A percentile compares a stretch with the other conserved stretches of the same genome.
Evolutionary conservation across 2,329 filamentous ascomycete species (phyloP).

Genomic region (Thelonectria blattea): DNA sequence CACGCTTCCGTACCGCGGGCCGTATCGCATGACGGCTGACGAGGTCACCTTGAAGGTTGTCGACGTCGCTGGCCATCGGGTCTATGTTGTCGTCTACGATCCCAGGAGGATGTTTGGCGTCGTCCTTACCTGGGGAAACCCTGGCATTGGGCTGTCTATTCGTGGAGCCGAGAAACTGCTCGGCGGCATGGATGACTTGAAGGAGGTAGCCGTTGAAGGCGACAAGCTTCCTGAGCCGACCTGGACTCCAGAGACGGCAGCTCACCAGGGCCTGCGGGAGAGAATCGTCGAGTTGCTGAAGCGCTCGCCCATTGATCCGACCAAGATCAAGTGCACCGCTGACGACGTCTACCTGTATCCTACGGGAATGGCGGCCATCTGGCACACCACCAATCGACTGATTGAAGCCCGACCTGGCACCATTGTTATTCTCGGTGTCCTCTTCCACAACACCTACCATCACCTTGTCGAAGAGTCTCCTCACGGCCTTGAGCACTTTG

Average conservation of each 20-base stretch:
- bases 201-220: constrained; percentile 42
- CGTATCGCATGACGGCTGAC: constrained; percentile 41
- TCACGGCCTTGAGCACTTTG: constrained; percentile 55
- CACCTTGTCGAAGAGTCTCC: constrained; percentile 53
- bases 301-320: constrained; percentile 45
- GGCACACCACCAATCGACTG: constrained; percentile 48
- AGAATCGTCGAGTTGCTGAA: constrained; percentile 51
- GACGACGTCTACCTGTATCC: constrained; percentile 59
- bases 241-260: constrained; percentile 46
- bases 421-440: constrained; percentile 55
- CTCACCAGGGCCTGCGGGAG: constrained; percentile 47
- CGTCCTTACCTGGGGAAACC: constrained; percentile 52
- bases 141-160: constrained; percentile 54
- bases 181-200: constrained; percentile 42
- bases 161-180: constrained; percentile 54
- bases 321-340: constrained; percentile 32
- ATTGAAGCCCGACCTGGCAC: constrained; percentile 42
- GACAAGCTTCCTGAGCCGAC: constrained; percentile 42
- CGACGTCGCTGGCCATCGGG: constrained; percentile 48
- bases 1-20: constrained; percentile 43
- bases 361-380: constrained; percentile 61
- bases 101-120: constrained; percentile 43
- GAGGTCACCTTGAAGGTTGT: constrained; percentile 49
- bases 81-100: constrained; percentile 54
- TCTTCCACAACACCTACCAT: constrained; percentile 58